Evolutionary conservation across 495 filamentous ascomycete genomes (phyloP).

Genomic region (Aeminium ludgeri): DNA sequence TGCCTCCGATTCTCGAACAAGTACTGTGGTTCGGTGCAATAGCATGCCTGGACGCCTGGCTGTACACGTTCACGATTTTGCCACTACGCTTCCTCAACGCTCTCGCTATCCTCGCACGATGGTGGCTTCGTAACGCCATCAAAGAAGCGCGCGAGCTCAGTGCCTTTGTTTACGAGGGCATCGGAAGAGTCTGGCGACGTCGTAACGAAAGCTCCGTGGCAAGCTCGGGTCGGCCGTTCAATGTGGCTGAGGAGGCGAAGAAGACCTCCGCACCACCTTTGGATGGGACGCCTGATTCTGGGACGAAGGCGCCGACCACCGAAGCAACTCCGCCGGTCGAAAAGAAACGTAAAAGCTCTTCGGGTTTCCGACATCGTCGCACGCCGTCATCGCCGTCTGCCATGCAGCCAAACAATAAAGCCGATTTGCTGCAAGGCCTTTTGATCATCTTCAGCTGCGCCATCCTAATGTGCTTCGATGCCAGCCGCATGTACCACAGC

Average conservation of each 20-base stretch:
- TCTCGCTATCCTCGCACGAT: slow-evolving; percentile 52
- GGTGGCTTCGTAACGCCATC: slow-evolving; percentile 47
- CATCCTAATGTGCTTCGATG: slow-evolving; percentile 81
- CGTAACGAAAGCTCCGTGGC: slow-evolving; percentile 21
- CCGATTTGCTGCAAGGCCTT: slow-evolving; percentile 78
- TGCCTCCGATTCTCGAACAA: slow-evolving; percentile 71
- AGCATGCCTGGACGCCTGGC: slow-evolving; percentile 91
- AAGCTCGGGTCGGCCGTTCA: slow-evolving; percentile 18
- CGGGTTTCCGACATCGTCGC: slow-evolving; percentile 44
- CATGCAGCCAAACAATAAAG: slow-evolving; percentile 75
- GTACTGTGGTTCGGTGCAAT: slow-evolving; percentile 73
- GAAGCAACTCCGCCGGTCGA: slow-evolving; percentile 5
- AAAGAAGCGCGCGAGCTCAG: slow-evolving; percentile 52
- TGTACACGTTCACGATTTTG: slow-evolving; percentile 88
- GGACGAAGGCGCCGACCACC: not conserved
- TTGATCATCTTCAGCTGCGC: slow-evolving; percentile 71
- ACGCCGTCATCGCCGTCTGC: slow-evolving; percentile 72
- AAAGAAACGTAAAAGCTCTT: slow-evolving; percentile 19
- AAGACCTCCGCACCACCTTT: too few relatives aligned
- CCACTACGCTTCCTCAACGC: slow-evolving; percentile 82
- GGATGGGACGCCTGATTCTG: too few relatives aligned
- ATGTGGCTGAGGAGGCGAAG: not conserved
- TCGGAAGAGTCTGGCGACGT: slow-evolving; percentile 57
- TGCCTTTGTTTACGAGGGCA: slow-evolving; percentile 54
- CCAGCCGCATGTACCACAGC: slow-evolving; percentile 94